Percentiles rank a stretch among this genome's conserved stretches.
Evolutionary conservation across 371 early-diverging fungal species (phyloP).

Genomic region (Dinochytrium kinnereticum): DNA sequence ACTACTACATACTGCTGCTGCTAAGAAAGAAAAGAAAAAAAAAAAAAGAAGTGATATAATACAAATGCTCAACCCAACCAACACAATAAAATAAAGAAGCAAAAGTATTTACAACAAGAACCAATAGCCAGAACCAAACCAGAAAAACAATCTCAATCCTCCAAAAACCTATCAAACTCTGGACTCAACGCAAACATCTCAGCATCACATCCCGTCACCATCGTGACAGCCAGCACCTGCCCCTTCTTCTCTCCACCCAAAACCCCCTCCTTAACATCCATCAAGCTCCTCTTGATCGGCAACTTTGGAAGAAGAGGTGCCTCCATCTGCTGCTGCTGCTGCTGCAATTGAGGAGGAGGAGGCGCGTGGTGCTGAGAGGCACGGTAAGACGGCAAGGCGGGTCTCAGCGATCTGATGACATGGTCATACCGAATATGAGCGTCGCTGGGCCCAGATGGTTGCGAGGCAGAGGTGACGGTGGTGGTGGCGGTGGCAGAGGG

Average conservation of each 20-base stretch:
- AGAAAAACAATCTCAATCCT: too few species aligned
- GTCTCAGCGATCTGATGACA: not conserved
- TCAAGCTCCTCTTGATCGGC: not conserved
- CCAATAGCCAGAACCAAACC: too few species aligned
- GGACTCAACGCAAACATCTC: not conserved
- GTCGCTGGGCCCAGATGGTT: not conserved
- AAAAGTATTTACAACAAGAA: too few species aligned
- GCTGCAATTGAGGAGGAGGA: not conserved
- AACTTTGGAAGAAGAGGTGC: not conserved
- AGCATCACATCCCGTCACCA: constrained; percentile 4
- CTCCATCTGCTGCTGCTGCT: not conserved
- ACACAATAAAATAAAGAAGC: too few species aligned
- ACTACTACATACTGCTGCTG: too few species aligned
- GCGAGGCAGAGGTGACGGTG: not conserved
- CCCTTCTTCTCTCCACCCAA: not conserved
- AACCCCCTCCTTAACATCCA: not conserved
- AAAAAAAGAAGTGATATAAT: too few species aligned
- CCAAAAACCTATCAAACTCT: constrained; percentile 5
- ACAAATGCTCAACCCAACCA: too few species aligned
- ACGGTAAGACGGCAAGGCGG: not conserved
- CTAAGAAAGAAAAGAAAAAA: too few species aligned
- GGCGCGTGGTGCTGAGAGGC: not conserved
- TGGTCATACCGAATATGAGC: constrained; percentile 1
- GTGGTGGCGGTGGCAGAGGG: not conserved
- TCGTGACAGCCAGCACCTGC: not conserved